These are phyloP conservation scores for Erodium trifolium DNA, from an alignment of 441 rosid genomes.

Conservation along the genomic window DNA sequence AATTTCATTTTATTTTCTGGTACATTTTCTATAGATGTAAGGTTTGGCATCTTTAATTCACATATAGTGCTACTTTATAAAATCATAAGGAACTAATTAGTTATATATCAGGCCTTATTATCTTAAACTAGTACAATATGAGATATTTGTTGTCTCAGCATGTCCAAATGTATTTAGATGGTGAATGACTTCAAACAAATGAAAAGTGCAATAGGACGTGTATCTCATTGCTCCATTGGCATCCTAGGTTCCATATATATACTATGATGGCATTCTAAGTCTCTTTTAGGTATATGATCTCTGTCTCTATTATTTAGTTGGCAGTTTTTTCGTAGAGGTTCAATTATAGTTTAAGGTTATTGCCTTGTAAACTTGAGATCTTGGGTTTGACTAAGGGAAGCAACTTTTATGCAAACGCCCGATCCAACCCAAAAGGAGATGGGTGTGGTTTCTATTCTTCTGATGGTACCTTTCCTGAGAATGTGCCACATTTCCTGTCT, in stretches of 20 bases:
- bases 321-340: not conserved
- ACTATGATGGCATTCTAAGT: not conserved
- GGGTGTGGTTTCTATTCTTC: too few relatives aligned
- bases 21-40: not conserved
- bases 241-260: not conserved
- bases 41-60: constrained; percentile 2
- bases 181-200: not conserved
- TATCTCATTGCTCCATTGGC: not conserved
- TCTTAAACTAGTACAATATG: not conserved
- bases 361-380: not conserved
- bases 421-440: too few relatives aligned
- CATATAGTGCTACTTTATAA: not conserved
- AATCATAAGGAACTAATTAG: not conserved
- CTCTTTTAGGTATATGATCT: not conserved
- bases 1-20: not conserved
- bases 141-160: not conserved
- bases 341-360: not conserved
- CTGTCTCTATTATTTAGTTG: not conserved
- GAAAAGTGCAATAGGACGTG: not conserved
- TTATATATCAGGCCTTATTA: not conserved
- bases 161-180: not conserved
- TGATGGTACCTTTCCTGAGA: too few relatives aligned
- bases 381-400: too few relatives aligned
- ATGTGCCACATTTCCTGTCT: too few relatives aligned
- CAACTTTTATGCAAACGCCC: too few relatives aligned